Evolutionary conservation across 2,329 filamentous ascomycete genomes (phyloP).

Genomic region (Monosporascus sp.): DNA sequence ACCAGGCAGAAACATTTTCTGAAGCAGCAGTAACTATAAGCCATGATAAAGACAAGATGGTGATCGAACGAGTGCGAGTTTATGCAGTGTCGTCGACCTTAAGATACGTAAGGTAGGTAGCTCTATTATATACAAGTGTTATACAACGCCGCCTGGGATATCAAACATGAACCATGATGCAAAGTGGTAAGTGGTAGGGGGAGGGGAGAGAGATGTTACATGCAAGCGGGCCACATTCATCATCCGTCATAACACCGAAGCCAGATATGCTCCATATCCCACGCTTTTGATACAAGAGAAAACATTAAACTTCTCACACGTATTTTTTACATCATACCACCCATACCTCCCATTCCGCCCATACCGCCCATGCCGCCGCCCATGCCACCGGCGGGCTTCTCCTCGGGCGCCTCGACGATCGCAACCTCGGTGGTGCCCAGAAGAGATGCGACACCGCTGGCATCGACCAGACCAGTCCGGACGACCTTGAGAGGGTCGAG

Average conservation of each 20-base stretch:
- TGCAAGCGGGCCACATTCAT: constrained; percentile 28
- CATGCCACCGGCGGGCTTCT: constrained; percentile 71
- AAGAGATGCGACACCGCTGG: constrained; percentile 91
- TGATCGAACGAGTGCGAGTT: not conserved
- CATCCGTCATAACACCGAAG: constrained; percentile 41
- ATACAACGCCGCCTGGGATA: constrained; percentile 28
- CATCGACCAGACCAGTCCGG: constrained; percentile 89
- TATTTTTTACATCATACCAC: constrained; percentile 55
- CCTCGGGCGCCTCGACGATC: constrained; percentile 91
- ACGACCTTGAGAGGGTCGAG: constrained; percentile 99
- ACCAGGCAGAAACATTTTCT: too few species aligned
- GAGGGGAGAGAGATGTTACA: constrained; percentile 33
- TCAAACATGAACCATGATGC: constrained; percentile 24
- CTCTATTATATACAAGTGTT: constrained; percentile 24
- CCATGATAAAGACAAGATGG: too few species aligned
- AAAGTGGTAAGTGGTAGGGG: constrained; percentile 12
- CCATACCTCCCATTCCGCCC: constrained; percentile 42
- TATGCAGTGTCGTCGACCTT: not conserved
- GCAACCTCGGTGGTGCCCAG: constrained; percentile 97
- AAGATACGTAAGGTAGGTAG: not conserved
- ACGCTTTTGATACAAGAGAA: constrained; percentile 29
- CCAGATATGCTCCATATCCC: constrained; percentile 39
- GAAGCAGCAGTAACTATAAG: too few species aligned
- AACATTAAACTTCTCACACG: constrained; percentile 15
- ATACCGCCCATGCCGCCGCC: constrained; percentile 54